phyloP scores from a whole-genome alignment of 1,139 yeast genomes.

The Suhomyces bokatorum region DNA sequence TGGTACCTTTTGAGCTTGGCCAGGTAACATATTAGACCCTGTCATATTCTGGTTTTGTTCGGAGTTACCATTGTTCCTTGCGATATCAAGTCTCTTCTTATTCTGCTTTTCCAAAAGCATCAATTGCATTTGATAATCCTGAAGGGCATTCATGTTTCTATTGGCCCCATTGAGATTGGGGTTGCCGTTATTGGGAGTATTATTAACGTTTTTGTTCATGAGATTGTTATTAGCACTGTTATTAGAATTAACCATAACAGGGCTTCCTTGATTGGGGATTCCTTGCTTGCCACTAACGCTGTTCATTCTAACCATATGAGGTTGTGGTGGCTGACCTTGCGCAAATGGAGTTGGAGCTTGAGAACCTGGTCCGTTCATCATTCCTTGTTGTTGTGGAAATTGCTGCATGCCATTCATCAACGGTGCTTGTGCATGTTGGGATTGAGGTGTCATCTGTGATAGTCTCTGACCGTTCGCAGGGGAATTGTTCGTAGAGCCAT shows the following conservation, averaged over 20 bases:
- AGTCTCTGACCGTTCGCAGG: conserved; percentile 23
- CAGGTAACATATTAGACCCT: conserved; percentile 28
- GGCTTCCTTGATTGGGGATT: conserved; percentile 11
- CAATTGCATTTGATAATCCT: conserved; percentile 76
- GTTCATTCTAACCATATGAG: conserved; percentile 19
- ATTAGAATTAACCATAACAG: conserved; percentile 12
- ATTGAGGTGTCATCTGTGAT: conserved; percentile 24
- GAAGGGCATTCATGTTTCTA: conserved; percentile 49
- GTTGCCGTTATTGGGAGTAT: conserved; percentile 8
- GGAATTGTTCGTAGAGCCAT: conserved; percentile 20
- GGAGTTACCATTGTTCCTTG: conserved; percentile 36
- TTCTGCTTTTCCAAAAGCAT: conserved; percentile 72
- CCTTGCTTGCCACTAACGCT: conserved; percentile 15
- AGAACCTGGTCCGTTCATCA: conserved; percentile 9
- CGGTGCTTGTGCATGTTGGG: conserved; percentile 19
- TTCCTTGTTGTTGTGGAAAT: conserved; percentile 18
- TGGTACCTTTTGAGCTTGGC: conserved; percentile 14
- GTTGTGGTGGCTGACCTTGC: conserved; percentile 16
- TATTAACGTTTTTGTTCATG: conserved; percentile 5
- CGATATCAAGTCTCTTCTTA: conserved; percentile 58
- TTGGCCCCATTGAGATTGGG: conserved; percentile 13
- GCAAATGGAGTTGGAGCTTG: conserved; percentile 10
- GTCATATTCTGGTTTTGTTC: conserved; percentile 14
- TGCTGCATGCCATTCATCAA: conserved; percentile 20
- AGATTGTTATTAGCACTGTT: conserved; percentile 9